Evolutionary conservation across 495 filamentous ascomycete species (phyloP).

Genomic region (Talaromyces nanjingensis): DNA sequence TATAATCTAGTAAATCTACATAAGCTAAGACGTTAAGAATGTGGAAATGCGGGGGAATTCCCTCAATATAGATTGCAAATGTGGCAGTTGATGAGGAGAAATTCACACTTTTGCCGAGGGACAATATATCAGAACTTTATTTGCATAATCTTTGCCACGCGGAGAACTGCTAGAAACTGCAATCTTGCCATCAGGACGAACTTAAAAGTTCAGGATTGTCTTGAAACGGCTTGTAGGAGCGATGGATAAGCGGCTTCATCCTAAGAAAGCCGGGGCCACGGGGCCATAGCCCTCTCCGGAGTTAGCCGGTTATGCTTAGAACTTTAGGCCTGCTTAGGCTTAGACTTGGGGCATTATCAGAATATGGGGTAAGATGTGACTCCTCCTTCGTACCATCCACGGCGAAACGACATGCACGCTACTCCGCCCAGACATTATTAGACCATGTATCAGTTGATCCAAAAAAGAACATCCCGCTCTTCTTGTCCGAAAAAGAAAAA

Average conservation of each 20-base stretch:
- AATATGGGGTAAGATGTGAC: not conserved
- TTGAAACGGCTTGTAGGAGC: not conserved
- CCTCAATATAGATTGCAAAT: not conserved
- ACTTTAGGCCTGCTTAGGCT: too few relatives aligned
- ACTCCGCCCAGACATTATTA: not conserved
- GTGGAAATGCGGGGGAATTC: not conserved
- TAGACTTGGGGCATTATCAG: not conserved
- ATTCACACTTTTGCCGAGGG: not conserved
- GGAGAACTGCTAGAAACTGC: not conserved
- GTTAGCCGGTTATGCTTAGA: not conserved
- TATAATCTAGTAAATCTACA: not conserved
- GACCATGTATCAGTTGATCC: not conserved
- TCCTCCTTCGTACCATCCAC: not conserved
- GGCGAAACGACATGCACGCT: not conserved
- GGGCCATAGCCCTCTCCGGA: not conserved
- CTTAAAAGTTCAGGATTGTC: not conserved
- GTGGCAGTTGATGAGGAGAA: not conserved
- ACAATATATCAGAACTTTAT: not conserved
- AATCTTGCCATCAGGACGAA: not conserved
- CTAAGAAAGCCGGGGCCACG: not conserved
- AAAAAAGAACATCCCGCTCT: not conserved
- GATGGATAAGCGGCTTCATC: not conserved
- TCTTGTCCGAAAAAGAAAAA: not conserved
- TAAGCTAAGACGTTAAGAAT: not conserved
- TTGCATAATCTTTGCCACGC: not conserved